phyloP scores from a whole-genome alignment of 495 filamentous ascomycete species.

The Daldinia decipiens region DNA sequence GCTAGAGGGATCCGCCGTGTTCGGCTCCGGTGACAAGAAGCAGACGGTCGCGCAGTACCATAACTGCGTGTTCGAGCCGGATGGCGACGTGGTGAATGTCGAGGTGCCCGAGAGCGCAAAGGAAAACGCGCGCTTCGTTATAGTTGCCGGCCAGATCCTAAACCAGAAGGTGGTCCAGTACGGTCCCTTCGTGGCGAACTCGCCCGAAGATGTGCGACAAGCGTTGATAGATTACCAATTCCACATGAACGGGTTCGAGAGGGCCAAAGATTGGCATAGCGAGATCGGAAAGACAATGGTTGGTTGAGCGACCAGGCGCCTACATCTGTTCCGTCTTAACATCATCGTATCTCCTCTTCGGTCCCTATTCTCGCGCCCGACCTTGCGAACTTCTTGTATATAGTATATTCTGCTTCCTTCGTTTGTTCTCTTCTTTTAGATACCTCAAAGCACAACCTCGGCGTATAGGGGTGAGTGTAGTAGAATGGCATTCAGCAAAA shows the following conservation, averaged over 20 bases:
- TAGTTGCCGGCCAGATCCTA: conserved; percentile 86
- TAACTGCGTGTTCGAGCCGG: conserved; percentile 88
- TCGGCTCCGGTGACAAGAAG: conserved; percentile 69
- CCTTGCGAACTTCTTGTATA: conserved; percentile 30
- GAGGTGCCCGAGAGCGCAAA: conserved; percentile 75
- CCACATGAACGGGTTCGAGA: conserved; percentile 89
- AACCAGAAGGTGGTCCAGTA: conserved; percentile 97
- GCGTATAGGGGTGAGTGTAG: conserved; percentile 19
- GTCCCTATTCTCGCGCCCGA: background rate
- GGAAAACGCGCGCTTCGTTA: conserved; percentile 73
- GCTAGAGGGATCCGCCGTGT: conserved; percentile 73
- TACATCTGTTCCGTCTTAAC: background rate
- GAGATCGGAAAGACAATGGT: conserved; percentile 85
- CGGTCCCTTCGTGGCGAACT: conserved; percentile 89
- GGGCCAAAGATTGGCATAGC: conserved; percentile 82
- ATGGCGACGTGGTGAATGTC: conserved; percentile 77
- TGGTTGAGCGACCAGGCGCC: conserved; percentile 28
- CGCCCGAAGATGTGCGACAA: conserved; percentile 86
- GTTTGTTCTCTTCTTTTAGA: conserved; percentile 15
- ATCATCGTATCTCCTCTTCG: background rate
- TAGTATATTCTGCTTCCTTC: conserved; percentile 14
- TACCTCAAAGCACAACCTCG: conserved; percentile 29
- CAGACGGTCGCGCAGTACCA: conserved; percentile 75
- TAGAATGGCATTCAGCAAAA: conserved; percentile 14
- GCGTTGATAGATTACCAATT: conserved; percentile 90